Evolutionary conservation across 1,139 yeast species (phyloP).

Genomic region (Taphrina sp.): DNA sequence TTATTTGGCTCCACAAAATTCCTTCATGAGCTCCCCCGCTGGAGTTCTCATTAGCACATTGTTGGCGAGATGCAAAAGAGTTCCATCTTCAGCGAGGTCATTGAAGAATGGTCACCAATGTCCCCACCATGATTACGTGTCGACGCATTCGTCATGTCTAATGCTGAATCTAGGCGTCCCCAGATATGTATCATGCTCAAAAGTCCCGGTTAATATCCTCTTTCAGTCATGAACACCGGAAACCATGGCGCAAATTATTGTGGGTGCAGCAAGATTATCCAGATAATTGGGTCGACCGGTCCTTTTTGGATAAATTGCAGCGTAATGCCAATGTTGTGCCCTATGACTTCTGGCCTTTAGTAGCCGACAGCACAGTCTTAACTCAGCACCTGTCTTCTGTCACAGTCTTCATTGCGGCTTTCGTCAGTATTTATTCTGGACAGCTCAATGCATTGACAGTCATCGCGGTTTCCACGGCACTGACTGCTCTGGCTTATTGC

Average conservation of each 20-base stretch:
- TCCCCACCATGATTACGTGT: no score
- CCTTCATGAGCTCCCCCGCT: no score
- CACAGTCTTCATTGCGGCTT: slow-evolving; percentile 60
- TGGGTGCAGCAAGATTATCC: slow-evolving; percentile 86
- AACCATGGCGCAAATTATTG: slow-evolving; percentile 76
- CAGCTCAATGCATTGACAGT: slow-evolving; percentile 44
- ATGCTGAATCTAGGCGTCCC: no score
- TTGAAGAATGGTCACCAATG: no score
- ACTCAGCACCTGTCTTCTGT: slow-evolving; percentile 64
- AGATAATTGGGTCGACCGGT: slow-evolving; percentile 81
- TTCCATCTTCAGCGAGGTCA: no score
- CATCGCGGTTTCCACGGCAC: slow-evolving; percentile 42
- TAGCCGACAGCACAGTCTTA: slow-evolving; percentile 66
- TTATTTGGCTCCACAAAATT: no score
- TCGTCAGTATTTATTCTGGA: slow-evolving; percentile 51
- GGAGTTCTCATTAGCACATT: no score
- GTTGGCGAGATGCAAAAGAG: no score
- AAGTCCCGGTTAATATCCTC: no score
- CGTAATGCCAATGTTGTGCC: slow-evolving; percentile 68
- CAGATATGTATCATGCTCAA: neutral
- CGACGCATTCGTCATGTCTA: no score
- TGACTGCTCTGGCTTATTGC: slow-evolving; percentile 47
- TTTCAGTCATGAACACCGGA: neutral
- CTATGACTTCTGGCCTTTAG: slow-evolving; percentile 62
- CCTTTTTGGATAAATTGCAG: slow-evolving; percentile 74